phyloP scores from a whole-genome alignment of 2,329 filamentous ascomycete genomes.

The Fusarium acutatum region DNA sequence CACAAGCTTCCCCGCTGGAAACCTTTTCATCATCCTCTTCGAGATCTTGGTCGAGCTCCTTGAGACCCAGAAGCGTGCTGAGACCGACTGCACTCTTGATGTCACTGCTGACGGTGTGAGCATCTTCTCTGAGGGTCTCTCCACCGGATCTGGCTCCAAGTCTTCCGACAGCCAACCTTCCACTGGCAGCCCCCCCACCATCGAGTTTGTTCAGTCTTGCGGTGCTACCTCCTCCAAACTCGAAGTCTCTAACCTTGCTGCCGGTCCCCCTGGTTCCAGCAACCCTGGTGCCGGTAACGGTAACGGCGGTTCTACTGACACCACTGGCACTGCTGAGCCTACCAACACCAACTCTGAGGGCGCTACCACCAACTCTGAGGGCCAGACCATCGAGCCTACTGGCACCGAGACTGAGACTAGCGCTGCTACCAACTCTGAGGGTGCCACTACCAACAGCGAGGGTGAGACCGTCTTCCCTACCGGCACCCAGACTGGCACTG shows the following conservation, averaged over 20 bases:
- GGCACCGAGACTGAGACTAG: neutral
- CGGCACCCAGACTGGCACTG: neutral
- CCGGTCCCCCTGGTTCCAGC: neutral
- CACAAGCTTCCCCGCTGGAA: fast-evolving
- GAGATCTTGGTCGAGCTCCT: neutral
- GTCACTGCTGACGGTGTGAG: neutral
- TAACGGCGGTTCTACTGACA: constrained; percentile 35
- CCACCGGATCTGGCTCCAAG: neutral
- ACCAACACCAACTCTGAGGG: neutral
- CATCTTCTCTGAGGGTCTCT: neutral
- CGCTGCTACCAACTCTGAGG: neutral
- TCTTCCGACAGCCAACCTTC: fast-evolving
- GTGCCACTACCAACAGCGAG: neutral
- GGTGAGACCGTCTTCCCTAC: neutral
- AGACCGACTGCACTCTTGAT: neutral
- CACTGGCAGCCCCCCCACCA: fast-evolving
- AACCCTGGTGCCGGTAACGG: neutral
- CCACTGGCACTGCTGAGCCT: constrained; percentile 41
- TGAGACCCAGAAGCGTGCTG: neutral
- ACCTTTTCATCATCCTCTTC: constrained; percentile 8
- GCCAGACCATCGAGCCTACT: neutral
- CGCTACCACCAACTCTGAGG: neutral
- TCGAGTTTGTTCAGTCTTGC: constrained; percentile 19
- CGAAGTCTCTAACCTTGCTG: neutral
- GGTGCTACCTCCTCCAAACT: neutral